phyloP scores from a whole-genome alignment of 1,139 yeast species.

The Scheffersomyces cryptocercus region DNA sequence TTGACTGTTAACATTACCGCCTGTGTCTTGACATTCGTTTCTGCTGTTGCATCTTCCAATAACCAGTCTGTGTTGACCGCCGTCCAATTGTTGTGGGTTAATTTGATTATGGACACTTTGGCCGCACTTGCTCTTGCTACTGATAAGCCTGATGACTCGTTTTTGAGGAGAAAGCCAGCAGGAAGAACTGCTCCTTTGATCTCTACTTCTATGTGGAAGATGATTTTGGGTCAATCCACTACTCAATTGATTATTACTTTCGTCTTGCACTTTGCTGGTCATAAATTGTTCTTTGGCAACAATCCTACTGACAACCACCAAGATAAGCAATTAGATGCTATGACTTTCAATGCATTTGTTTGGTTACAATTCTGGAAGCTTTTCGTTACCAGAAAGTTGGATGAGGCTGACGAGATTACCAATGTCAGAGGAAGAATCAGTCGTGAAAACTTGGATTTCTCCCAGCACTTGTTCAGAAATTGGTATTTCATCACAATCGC shows the following conservation, averaged over 20 bases:
- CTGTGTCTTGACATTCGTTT: conserved; percentile 86
- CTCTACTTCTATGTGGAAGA: conserved; percentile 94
- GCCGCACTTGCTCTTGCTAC: conserved; percentile 98
- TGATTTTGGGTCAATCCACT: conserved; percentile 86
- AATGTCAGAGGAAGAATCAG: conserved; percentile 60
- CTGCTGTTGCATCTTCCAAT: conserved; percentile 81
- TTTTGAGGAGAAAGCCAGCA: conserved; percentile 80
- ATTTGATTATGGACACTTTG: conserved; percentile 95
- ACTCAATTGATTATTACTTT: conserved; percentile 81
- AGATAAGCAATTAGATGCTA: conserved; percentile 65
- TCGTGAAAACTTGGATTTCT: conserved; percentile 69
- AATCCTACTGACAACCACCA: conserved; percentile 44
- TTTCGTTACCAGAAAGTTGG: conserved; percentile 87
- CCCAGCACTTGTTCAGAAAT: conserved; percentile 78
- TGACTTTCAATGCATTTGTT: conserved; percentile 94
- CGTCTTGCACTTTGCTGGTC: conserved; percentile 77
- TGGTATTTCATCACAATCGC: conserved; percentile 78
- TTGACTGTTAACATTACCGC: conserved; percentile 96
- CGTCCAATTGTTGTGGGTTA: conserved; percentile 96
- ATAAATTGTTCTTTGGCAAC: conserved; percentile 53
- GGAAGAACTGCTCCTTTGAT: conserved; percentile 82
- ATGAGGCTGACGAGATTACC: conserved; percentile 75
- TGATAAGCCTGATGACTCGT: conserved; percentile 86
- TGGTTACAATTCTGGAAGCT: conserved; percentile 97
- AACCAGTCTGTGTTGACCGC: conserved; percentile 92